Evolutionary conservation across 1,284 basidiomycete species (phyloP).

Genomic region (Rhodotorula glutinis): DNA sequence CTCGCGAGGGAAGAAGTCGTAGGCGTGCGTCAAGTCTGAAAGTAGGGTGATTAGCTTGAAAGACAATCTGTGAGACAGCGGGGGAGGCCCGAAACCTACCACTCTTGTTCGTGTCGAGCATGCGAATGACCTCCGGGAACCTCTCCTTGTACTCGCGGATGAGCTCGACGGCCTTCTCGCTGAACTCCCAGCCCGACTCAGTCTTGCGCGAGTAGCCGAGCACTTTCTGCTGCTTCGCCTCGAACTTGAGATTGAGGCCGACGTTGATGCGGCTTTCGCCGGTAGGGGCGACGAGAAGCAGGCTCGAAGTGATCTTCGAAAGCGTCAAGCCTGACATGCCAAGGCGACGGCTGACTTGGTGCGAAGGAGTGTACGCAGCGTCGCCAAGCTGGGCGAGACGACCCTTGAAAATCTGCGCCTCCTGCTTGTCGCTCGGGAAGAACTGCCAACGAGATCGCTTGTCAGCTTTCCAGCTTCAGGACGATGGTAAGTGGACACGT

Average conservation of each 20-base stretch:
- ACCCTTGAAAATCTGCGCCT: conserved; percentile 71
- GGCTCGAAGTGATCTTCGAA: conserved; percentile 86
- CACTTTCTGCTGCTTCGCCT: conserved; percentile 92
- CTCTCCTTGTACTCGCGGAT: conserved; percentile 76
- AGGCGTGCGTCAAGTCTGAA: conserved; percentile 58
- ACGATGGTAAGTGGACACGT: conserved; percentile 45
- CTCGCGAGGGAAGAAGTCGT: conserved; percentile 66
- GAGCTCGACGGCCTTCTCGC: conserved; percentile 76
- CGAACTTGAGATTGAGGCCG: conserved; percentile 93
- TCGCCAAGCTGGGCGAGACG: conserved; percentile 60
- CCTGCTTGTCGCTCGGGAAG: conserved; percentile 73
- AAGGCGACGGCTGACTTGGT: conserved; percentile 66
- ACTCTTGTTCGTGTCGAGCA: conserved; percentile 55
- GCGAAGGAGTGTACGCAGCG: conserved; percentile 70
- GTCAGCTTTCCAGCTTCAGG: background rate
- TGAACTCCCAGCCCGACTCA: conserved; percentile 87
- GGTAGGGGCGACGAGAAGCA: conserved; percentile 67
- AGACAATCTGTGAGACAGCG: background rate
- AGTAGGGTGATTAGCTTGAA: background rate
- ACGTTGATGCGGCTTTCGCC: conserved; percentile 83
- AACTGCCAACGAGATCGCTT: conserved; percentile 55
- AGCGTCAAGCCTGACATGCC: conserved; percentile 70
- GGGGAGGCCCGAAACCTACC: conserved; percentile 8
- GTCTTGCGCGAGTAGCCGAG: conserved; percentile 87
- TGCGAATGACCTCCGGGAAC: conserved; percentile 76